phyloP scores from a whole-genome alignment of 2,329 filamentous ascomycete genomes.

The Pseudogymnoascus sp. region DNA sequence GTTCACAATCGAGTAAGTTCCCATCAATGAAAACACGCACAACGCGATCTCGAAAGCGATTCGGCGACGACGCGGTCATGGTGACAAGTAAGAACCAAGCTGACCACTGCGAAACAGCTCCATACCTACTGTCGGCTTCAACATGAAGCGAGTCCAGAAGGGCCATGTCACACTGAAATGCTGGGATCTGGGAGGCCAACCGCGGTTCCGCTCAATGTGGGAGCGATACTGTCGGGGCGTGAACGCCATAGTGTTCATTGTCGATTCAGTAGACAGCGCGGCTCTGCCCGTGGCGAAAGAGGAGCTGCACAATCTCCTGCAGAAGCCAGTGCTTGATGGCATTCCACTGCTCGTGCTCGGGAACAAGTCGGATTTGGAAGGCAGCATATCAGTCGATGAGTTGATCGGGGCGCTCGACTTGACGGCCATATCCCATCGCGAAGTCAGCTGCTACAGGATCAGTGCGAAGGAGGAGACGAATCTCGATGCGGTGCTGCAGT shows the following conservation, averaged over 20 bases:
- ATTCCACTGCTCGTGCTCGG: slow-evolving; percentile 91
- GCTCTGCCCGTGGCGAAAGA: slow-evolving; percentile 79
- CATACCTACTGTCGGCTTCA: slow-evolving; percentile 97
- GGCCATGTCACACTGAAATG: slow-evolving; percentile 98
- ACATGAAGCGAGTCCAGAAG: slow-evolving; percentile 96
- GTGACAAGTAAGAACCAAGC: slow-evolving; percentile 20
- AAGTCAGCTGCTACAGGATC: slow-evolving; percentile 98
- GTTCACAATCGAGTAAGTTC: slow-evolving; percentile 93
- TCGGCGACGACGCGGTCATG: background rate
- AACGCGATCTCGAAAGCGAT: slow-evolving; percentile 11
- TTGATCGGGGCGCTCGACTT: slow-evolving; percentile 88
- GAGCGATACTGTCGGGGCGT: slow-evolving; percentile 96
- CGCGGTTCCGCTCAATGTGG: slow-evolving; percentile 97
- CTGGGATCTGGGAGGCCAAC: slow-evolving; percentile 97
- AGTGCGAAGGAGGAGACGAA: slow-evolving; percentile 99
- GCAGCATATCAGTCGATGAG: slow-evolving; percentile 87
- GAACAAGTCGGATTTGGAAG: slow-evolving; percentile 93
- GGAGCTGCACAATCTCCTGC: slow-evolving; percentile 82
- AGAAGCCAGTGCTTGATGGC: slow-evolving; percentile 72
- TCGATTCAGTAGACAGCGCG: slow-evolving; percentile 82
- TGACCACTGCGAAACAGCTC: slow-evolving; percentile 56
- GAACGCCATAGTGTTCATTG: slow-evolving; percentile 96
- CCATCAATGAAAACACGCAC: slow-evolving; percentile 9
- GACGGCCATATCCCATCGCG: slow-evolving; percentile 79
- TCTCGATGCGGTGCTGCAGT: slow-evolving; percentile 91